Evolutionary conservation across 1,284 basidiomycete genomes (phyloP), one percentile per base, ranked within the genome.

Genomic region (Cystobasidium slooffiae): DNA sequence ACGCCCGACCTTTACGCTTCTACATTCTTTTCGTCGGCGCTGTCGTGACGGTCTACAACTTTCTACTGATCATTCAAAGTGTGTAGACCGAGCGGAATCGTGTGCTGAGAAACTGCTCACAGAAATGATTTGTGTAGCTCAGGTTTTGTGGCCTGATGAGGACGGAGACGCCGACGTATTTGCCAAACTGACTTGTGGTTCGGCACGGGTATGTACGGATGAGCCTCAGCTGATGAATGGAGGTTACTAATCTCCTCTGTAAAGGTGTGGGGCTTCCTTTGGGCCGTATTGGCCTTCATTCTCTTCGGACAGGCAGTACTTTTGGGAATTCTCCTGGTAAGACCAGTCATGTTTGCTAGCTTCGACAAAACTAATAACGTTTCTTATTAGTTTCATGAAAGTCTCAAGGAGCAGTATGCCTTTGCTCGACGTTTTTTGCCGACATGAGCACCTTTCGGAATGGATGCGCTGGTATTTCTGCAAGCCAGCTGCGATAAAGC

Each of bases 21-120:
- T 73, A 73, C 20, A 59, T 66, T 22, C 70, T 73, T 18, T 73
- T 65, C 22, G 51, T 66, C 16, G 70, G 70, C 3, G 55, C 70
- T 20, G 70, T 61, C 53, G 43, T 44, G 9, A 43, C 41, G 18
- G 31, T 73, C 22, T 39, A 61, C 46, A 73, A 73, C 37, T 22
- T 73, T 43, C 9, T 14, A 3, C 46, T 66, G 18, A 14, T 73
- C 22, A 43, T 66, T 0, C n/a, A 53, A 39, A 58, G 70, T 73
- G 18, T 3, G 62, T 49, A 31, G n/a, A 6, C 49, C 49, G 46
- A 16, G 53, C 31, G 8, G 65, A 7, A 14, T 6, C 6, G 6
- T 44, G 16, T 41, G 39, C 59, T 16, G 16, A 37, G 41, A 10
- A 58, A 20, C 1, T 0, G 22, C 16, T 44, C 31, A 31, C 5